Evolutionary conservation across 2,329 filamentous ascomycete species (phyloP).

Genomic region (Aspergillus floridensis): DNA sequence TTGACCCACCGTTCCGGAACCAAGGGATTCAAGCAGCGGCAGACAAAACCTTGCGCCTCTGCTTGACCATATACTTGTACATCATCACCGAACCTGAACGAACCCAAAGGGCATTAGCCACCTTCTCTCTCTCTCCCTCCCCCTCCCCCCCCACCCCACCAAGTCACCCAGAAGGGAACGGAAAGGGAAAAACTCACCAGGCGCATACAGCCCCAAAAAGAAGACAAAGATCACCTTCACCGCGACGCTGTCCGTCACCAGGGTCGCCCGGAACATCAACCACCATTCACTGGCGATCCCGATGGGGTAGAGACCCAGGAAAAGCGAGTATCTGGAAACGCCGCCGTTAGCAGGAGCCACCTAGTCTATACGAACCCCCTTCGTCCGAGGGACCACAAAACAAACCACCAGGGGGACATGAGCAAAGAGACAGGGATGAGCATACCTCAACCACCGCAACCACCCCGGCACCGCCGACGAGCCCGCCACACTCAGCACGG

Average conservation of each 20-base stretch:
- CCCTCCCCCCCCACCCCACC: background rate
- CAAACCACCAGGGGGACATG: too few species aligned
- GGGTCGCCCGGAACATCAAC: conserved; percentile 27
- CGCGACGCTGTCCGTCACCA: conserved; percentile 6
- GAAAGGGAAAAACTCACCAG: conserved; percentile 19
- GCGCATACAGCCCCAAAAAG: conserved; percentile 28
- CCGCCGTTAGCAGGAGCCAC: too few species aligned
- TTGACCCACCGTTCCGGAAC: background rate
- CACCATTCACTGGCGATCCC: conserved; percentile 31
- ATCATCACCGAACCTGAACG: conserved; percentile 29
- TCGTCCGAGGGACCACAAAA: background rate
- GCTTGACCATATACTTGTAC: conserved; percentile 33
- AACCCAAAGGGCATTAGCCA: background rate
- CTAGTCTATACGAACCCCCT: too few species aligned
- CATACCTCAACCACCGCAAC: conserved; percentile 21
- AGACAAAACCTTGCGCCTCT: conserved; percentile 26
- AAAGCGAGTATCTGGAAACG: conserved; percentile 28
- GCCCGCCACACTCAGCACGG: conserved; percentile 18
- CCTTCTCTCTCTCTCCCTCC: too few species aligned
- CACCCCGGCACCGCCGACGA: conserved; percentile 20
- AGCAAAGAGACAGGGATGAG: background rate
- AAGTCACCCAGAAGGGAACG: background rate
- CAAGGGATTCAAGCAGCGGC: background rate
- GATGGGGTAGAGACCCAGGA: conserved; percentile 27
- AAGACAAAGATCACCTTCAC: conserved; percentile 24